phyloP scores from a whole-genome alignment of 2,329 filamentous ascomycete species.

The Alternaria angustiovoidea region DNA sequence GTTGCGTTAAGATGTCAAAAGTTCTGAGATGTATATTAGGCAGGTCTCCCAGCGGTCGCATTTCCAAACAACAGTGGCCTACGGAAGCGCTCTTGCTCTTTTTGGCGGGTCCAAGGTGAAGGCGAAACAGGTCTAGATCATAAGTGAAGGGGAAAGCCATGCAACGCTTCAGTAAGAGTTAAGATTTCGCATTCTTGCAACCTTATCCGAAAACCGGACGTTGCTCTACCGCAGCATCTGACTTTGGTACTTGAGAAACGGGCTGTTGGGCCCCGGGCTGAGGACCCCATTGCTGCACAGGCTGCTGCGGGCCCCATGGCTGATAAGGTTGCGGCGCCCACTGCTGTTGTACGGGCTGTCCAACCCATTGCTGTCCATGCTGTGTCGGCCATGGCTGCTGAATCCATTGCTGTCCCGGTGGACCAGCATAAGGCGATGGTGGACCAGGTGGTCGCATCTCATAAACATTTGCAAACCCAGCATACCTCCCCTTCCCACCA shows the following conservation, averaged over 20 bases:
- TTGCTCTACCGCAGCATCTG: conserved; percentile 8
- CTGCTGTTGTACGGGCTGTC: conserved; percentile 14
- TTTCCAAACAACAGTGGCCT: background rate
- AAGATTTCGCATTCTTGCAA: background rate
- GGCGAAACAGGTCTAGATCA: background rate
- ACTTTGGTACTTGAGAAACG: conserved; percentile 3
- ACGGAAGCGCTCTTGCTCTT: background rate
- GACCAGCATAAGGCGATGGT: conserved; percentile 6
- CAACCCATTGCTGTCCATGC: conserved; percentile 13
- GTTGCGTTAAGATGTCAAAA: background rate
- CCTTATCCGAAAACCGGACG: conserved; percentile 7
- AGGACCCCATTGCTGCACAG: background rate
- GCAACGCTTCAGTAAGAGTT: background rate
- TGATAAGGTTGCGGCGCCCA: conserved; percentile 18
- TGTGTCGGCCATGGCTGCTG: conserved; percentile 4
- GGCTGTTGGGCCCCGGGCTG: conserved; percentile 2
- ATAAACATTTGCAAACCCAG: conserved; percentile 35
- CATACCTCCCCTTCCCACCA: conserved; percentile 40
- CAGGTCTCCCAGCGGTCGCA: background rate
- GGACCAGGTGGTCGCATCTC: conserved; percentile 27
- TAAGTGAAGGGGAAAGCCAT: background rate
- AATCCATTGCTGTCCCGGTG: background rate
- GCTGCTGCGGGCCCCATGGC: conserved; percentile 9
- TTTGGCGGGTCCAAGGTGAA: background rate
- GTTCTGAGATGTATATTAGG: background rate